These are phyloP conservation scores for Penicillium nordicum DNA, from an alignment of 2,329 filamentous ascomycete species.

Conservation along the genomic window DNA sequence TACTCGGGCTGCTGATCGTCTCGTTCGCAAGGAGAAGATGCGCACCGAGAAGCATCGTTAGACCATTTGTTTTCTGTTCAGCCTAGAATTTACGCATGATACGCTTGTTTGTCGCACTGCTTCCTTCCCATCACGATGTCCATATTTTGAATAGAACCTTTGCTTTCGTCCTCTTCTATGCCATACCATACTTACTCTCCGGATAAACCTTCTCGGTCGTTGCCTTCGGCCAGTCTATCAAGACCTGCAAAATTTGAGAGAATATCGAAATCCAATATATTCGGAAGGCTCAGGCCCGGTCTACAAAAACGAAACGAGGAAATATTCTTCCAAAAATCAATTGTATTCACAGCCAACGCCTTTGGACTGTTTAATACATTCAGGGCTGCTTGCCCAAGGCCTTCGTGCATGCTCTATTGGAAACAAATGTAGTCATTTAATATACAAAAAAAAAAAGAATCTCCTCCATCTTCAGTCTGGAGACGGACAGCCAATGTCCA, in stretches of 20 bases:
- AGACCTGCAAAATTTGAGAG: not conserved
- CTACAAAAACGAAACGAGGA: not conserved
- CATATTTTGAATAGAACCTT: slow-evolving; percentile 1
- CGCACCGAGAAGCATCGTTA: slow-evolving; percentile 38
- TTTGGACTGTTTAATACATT: slow-evolving; percentile 1
- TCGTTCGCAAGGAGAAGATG: slow-evolving; percentile 54
- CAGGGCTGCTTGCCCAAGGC: not conserved
- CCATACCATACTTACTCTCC: not conserved
- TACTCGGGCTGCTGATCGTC: slow-evolving; percentile 52
- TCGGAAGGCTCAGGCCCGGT: not conserved
- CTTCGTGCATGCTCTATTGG: slow-evolving; percentile 6
- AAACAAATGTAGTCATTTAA: slow-evolving; percentile 8
- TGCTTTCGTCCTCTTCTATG: not conserved
- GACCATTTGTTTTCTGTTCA: slow-evolving; percentile 9
- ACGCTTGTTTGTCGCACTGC: slow-evolving; percentile 15
- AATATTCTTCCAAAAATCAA: not conserved
- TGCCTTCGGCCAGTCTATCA: not conserved
- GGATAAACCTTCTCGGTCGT: not conserved
- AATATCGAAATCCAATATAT: not conserved
- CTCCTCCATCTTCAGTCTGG: not conserved
- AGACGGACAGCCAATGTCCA: not conserved
- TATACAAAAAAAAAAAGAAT: slow-evolving; percentile 3
- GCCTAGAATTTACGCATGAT: slow-evolving; percentile 11
- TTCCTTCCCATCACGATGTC: slow-evolving; percentile 4
- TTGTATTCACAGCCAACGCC: slow-evolving; percentile 3